Percentiles rank a stretch among this genome's conserved stretches.
Evolutionary conservation across 2,329 filamentous ascomycete genomes (phyloP).

Genomic region (Colletotrichum plurivorum): DNA sequence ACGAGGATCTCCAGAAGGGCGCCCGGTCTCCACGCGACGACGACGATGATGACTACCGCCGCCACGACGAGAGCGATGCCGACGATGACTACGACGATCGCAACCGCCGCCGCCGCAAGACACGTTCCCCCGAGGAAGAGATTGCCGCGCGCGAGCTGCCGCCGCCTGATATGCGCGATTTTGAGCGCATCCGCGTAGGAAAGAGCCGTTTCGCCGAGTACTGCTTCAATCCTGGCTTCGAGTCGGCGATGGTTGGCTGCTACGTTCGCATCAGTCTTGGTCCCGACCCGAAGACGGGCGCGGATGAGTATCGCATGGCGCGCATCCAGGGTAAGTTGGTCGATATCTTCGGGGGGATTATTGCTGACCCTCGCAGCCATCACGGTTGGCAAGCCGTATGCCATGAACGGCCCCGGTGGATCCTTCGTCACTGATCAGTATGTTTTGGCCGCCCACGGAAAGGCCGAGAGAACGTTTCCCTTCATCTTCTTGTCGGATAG

Average conservation of each 20-base stretch:
- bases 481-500: slow-evolving; percentile 93
- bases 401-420: slow-evolving; percentile 83
- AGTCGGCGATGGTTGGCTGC: slow-evolving; percentile 84
- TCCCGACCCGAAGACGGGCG: slow-evolving; percentile 78
- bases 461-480: slow-evolving; percentile 86
- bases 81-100: slow-evolving; percentile 57
- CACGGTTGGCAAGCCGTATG: slow-evolving; percentile 84
- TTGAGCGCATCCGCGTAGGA: slow-evolving; percentile 87
- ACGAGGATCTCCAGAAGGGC: slow-evolving; percentile 70
- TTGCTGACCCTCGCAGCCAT: slow-evolving; percentile 71
- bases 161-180: slow-evolving; percentile 82
- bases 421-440: slow-evolving; percentile 90
- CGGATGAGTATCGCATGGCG: slow-evolving; percentile 89
- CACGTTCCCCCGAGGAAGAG: slow-evolving; percentile 72
- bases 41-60: slow-evolving; percentile 67
- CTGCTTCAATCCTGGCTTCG: slow-evolving; percentile 94
- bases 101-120: slow-evolving; percentile 59
- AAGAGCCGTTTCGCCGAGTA: slow-evolving; percentile 90
- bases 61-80: slow-evolving; percentile 80
- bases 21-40: slow-evolving; percentile 60
- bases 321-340: slow-evolving; percentile 80
- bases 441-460: slow-evolving; percentile 84
- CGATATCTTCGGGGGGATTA: neutral
- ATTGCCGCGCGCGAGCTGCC: slow-evolving; percentile 78
- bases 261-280: slow-evolving; percentile 90